These are phyloP conservation scores for Ophiognomonia clavigignenti-juglandacearum DNA, from an alignment of 2,329 filamentous ascomycete species.

Conservation along the genomic window DNA sequence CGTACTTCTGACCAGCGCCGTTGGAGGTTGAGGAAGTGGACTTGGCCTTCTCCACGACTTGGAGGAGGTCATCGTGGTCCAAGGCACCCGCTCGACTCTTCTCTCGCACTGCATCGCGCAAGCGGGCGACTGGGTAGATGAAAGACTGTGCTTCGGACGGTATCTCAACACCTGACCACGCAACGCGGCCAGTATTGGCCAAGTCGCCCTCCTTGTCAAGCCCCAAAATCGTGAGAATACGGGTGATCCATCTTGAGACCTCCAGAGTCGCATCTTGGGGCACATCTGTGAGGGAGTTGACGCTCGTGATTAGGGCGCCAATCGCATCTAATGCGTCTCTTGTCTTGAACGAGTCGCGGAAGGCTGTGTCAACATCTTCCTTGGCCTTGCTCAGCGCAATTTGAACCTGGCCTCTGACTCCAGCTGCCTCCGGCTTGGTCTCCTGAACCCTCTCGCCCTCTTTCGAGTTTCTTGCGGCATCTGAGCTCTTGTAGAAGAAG, in stretches of 20 bases:
- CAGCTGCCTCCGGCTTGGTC: constrained; percentile 17
- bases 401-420: constrained; percentile 28
- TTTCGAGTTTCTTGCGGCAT: neutral
- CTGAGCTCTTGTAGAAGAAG: constrained; percentile 27
- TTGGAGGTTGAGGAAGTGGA: constrained; percentile 8
- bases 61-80: constrained; percentile 20
- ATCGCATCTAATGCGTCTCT: constrained; percentile 57
- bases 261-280: constrained; percentile 19
- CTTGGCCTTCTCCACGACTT: constrained; percentile 18
- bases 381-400: constrained; percentile 49
- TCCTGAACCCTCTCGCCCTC: constrained; percentile 6
- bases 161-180: constrained; percentile 62
- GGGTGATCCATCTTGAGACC: constrained; percentile 58
- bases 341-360: constrained; percentile 68
- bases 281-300: constrained; percentile 39
- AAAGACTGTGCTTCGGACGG: constrained; percentile 54
- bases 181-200: constrained; percentile 40
- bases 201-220: constrained; percentile 42
- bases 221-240: constrained; percentile 62
- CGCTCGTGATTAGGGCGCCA: constrained; percentile 59
- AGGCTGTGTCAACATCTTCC: constrained; percentile 50
- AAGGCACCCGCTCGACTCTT: constrained; percentile 35
- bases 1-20: constrained; percentile 20
- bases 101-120: constrained; percentile 30
- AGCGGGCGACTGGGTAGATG: constrained; percentile 47